These are phyloP conservation scores for Hyphodiscus sp. DNA, from an alignment of 2,329 filamentous ascomycete genomes.

Conservation along the genomic window DNA sequence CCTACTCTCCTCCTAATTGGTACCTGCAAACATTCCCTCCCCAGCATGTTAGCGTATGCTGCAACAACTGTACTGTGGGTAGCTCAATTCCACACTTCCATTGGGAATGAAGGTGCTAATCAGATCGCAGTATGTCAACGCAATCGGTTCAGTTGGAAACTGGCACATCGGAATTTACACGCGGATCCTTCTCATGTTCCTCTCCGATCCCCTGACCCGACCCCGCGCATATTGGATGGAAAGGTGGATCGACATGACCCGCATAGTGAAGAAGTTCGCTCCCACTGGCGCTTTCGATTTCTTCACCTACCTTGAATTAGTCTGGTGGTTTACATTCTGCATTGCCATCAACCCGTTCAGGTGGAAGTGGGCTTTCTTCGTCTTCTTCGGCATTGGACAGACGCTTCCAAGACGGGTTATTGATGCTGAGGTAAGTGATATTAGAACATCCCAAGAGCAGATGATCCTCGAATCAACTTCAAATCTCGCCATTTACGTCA, in stretches of 20 bases:
- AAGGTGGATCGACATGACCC: slow-evolving; percentile 81
- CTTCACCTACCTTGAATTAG: slow-evolving; percentile 77
- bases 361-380: slow-evolving; percentile 85
- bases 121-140: slow-evolving; percentile 62
- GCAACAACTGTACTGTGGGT: slow-evolving; percentile 60
- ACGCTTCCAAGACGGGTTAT: slow-evolving; percentile 61
- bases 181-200: slow-evolving; percentile 77
- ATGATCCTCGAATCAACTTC: too few relatives aligned
- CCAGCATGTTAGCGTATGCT: slow-evolving; percentile 63
- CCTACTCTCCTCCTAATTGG: slow-evolving; percentile 78
- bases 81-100: not conserved
- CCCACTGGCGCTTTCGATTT: slow-evolving; percentile 79
- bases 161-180: slow-evolving; percentile 91
- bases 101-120: not conserved
- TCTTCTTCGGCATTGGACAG: slow-evolving; percentile 69
- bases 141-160: slow-evolving; percentile 76
- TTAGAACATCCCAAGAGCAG: too few relatives aligned
- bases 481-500: too few relatives aligned
- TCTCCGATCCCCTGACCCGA: slow-evolving; percentile 69
- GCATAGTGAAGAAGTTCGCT: slow-evolving; percentile 59
- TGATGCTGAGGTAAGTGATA: slow-evolving; percentile 45
- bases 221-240: slow-evolving; percentile 71
- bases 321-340: slow-evolving; percentile 82
- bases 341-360: slow-evolving; percentile 76
- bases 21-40: slow-evolving; percentile 84